phyloP scores from a whole-genome alignment of 23 red algal genomes.

The Agarophyton chilense region DNA sequence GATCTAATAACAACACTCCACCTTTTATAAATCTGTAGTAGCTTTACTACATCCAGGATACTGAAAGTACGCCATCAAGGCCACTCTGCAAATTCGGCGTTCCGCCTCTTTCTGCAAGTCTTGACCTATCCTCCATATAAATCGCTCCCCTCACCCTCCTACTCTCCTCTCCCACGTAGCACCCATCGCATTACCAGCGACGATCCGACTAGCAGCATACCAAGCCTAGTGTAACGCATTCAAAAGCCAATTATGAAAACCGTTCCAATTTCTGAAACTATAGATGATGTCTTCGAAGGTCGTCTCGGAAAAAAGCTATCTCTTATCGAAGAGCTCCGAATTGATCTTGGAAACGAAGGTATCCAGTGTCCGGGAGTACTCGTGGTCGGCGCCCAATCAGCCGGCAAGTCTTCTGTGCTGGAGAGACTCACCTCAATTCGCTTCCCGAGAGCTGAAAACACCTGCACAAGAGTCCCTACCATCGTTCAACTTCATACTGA shows the following conservation, averaged over 20 bases:
- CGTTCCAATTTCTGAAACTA: not conserved
- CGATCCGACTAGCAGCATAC: not conserved
- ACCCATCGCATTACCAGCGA: too few relatives aligned
- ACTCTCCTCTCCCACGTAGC: too few relatives aligned
- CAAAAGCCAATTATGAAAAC: not conserved
- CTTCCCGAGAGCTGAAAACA: slow-evolving; percentile 38
- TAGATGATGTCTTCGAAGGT: slow-evolving; percentile 1
- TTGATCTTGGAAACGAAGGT: slow-evolving; percentile 14
- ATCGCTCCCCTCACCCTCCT: too few relatives aligned
- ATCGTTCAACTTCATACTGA: slow-evolving; percentile 51
- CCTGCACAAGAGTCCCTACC: slow-evolving; percentile 44
- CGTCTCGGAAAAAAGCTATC: slow-evolving; percentile 24
- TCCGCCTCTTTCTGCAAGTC: too few relatives aligned
- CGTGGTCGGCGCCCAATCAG: slow-evolving; percentile 44
- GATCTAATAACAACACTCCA: too few relatives aligned
- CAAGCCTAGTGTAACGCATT: not conserved
- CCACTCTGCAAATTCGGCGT: too few relatives aligned
- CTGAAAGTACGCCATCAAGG: too few relatives aligned
- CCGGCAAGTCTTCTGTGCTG: slow-evolving; percentile 55
- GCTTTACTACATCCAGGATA: too few relatives aligned
- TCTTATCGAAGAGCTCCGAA: slow-evolving; percentile 28
- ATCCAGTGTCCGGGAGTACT: slow-evolving; percentile 55
- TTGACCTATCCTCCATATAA: too few relatives aligned
- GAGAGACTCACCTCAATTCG: slow-evolving; percentile 31
- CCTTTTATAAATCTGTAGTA: too few relatives aligned